Evolutionary conservation across 2,329 filamentous ascomycete genomes (phyloP).

Genomic region (Talaromyces sp.): DNA sequence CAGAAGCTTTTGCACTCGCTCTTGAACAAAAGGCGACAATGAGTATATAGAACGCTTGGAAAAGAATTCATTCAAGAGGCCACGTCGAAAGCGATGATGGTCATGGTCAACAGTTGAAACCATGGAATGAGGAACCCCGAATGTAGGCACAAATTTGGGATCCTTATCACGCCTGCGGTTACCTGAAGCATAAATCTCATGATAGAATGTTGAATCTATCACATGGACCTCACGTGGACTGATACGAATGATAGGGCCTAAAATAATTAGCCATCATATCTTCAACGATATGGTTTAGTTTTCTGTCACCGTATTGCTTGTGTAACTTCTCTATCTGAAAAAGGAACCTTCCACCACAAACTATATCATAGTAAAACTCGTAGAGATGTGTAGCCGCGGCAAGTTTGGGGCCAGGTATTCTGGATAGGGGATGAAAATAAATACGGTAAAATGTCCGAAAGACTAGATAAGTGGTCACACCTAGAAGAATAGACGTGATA

Average conservation of each 20-base stretch:
- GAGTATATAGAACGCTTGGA: conserved; percentile 30
- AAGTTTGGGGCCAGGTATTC: conserved; percentile 27
- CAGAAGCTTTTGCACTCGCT: conserved; percentile 21
- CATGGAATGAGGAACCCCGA: conserved; percentile 13
- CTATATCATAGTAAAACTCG: conserved; percentile 23
- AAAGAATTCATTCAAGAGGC: conserved; percentile 15
- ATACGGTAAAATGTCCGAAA: conserved; percentile 17
- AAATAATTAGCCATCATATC: neutral
- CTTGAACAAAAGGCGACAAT: conserved; percentile 32
- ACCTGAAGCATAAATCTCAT: conserved; percentile 25
- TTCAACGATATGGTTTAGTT: neutral
- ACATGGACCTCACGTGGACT: conserved; percentile 28
- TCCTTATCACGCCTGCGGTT: conserved; percentile 23
- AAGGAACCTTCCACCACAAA: conserved; percentile 16
- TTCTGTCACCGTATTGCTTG: conserved; percentile 19
- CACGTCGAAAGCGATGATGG: conserved; percentile 19
- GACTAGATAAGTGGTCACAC: neutral
- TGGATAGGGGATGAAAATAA: conserved; percentile 23
- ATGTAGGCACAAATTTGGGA: conserved; percentile 10
- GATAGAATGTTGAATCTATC: conserved; percentile 27
- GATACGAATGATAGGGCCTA: conserved; percentile 30
- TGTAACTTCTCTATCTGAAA: conserved; percentile 20
- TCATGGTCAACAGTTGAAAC: conserved; percentile 17
- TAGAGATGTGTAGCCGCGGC: conserved; percentile 21
- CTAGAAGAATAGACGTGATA: no score